These are phyloP conservation scores for Trypanosoma mega DNA, from an alignment of 208 protist species.

Conservation along the genomic window DNA sequence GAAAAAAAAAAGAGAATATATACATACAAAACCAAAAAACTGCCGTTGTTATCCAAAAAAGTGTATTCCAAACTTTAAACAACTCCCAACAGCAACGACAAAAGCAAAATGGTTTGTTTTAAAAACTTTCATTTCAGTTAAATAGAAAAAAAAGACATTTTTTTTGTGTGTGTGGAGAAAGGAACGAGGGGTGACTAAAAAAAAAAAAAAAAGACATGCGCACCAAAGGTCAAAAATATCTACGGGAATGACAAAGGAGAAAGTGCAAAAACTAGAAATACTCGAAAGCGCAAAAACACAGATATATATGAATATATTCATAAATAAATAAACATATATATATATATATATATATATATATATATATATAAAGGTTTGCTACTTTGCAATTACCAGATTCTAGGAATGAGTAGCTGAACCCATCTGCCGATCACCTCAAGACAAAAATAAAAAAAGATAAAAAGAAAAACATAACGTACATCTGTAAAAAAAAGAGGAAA, in stretches of 20 bases:
- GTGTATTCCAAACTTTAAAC: too few species aligned
- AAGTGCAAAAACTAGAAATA: conserved; percentile 1
- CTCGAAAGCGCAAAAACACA: neutral
- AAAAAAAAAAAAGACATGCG: conserved; percentile 31
- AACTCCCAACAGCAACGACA: too few species aligned
- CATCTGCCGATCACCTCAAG: conserved; percentile 18
- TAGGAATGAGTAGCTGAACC: too few species aligned
- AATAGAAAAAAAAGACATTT: conserved; percentile 26
- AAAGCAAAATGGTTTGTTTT: too few species aligned
- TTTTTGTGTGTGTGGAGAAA: neutral
- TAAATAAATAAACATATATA: conserved; percentile 3
- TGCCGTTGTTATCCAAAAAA: too few species aligned
- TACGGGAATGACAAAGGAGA: neutral
- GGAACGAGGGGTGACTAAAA: neutral
- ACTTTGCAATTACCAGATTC: too few species aligned
- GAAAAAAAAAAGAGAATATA: too few species aligned
- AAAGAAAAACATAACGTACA: neutral
- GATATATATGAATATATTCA: conserved; percentile 8
- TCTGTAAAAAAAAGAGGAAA: conserved; percentile 23
- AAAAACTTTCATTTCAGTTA: neutral
- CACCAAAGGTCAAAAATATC: too few species aligned
- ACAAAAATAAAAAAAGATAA: conserved; percentile 2
- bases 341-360: conserved; percentile 20
- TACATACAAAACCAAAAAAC: too few species aligned
- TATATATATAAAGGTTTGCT: conserved; percentile 4